Evolutionary conservation across 2,329 filamentous ascomycete species (phyloP).

Genomic region (Ceratocystis cubensis): DNA sequence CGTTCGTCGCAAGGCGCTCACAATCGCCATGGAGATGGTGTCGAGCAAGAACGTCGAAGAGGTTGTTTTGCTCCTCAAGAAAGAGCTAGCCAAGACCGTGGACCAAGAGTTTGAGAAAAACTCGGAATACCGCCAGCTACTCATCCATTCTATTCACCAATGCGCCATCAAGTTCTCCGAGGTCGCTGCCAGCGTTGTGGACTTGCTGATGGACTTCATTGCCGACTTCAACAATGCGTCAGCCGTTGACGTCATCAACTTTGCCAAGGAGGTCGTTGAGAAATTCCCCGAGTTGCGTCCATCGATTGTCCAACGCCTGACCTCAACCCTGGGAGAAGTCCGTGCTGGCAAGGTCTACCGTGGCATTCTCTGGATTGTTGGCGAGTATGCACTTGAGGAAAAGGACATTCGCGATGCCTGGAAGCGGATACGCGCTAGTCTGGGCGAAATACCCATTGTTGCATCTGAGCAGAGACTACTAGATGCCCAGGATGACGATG

Average conservation of each 20-base stretch:
- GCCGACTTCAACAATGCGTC: constrained; percentile 96
- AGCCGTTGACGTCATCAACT: constrained; percentile 93
- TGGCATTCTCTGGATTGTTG: constrained; percentile 93
- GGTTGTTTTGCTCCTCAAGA: constrained; percentile 89
- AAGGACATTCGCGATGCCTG: constrained; percentile 91
- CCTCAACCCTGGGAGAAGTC: constrained; percentile 83
- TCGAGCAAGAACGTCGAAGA: constrained; percentile 98
- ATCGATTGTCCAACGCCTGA: constrained; percentile 76
- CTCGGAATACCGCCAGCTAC: constrained; percentile 80
- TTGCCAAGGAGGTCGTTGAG: constrained; percentile 97
- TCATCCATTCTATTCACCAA: constrained; percentile 95
- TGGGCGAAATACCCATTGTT: constrained; percentile 94
- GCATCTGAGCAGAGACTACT: constrained; percentile 86
- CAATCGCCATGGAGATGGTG: constrained; percentile 91
- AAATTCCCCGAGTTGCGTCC: constrained; percentile 85
- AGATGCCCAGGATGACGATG: constrained; percentile 66
- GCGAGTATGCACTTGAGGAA: constrained; percentile 89
- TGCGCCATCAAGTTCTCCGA: constrained; percentile 99
- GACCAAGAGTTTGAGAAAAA: constrained; percentile 99
- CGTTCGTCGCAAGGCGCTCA: constrained; percentile 80
- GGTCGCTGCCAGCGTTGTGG: constrained; percentile 91
- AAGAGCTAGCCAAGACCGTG: constrained; percentile 92
- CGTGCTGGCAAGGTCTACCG: constrained; percentile 95
- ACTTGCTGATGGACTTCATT: constrained; percentile 97
- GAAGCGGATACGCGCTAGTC: constrained; percentile 85